phyloP scores from a whole-genome alignment of 495 filamentous ascomycete species.

The Aspergillus nanangensis region DNA sequence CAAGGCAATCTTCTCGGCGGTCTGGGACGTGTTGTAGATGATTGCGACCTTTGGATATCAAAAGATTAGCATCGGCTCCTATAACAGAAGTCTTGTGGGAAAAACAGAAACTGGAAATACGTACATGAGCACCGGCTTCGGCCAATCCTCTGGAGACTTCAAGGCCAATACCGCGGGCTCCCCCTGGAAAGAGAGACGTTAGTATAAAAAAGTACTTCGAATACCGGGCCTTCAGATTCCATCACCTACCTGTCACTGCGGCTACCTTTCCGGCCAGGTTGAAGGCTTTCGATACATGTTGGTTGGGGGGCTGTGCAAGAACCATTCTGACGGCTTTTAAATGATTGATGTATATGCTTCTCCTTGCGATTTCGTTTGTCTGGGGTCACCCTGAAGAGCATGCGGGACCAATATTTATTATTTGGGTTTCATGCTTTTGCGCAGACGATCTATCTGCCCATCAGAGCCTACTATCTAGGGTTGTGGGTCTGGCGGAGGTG shows the following conservation, averaged over 20 bases:
- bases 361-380: too few relatives aligned
- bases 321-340: too few relatives aligned
- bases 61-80: not conserved
- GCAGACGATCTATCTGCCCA: too few relatives aligned
- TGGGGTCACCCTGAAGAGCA: too few relatives aligned
- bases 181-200: slow-evolving; percentile 51
- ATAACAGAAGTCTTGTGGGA: not conserved
- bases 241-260: slow-evolving; percentile 25
- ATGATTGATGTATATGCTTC: too few relatives aligned
- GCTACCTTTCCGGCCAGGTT: slow-evolving; percentile 34
- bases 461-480: too few relatives aligned
- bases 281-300: slow-evolving; percentile 32
- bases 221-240: too few relatives aligned
- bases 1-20: slow-evolving; percentile 57
- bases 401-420: too few relatives aligned
- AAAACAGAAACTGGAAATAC: too few relatives aligned
- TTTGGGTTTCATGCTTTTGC: too few relatives aligned
- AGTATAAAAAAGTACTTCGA: too few relatives aligned
- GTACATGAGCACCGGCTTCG: slow-evolving; percentile 71
- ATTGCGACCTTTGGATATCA: slow-evolving; percentile 45
- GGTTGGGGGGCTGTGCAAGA: slow-evolving; percentile 31
- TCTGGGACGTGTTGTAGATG: slow-evolving; percentile 58
- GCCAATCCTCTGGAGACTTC: slow-evolving; percentile 67
- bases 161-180: slow-evolving; percentile 74
- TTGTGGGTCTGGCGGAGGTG: not conserved